Base-by-base conservation (phyloP, 495 filamentous ascomycete genomes). In the Aspergillus leporis region DNA sequence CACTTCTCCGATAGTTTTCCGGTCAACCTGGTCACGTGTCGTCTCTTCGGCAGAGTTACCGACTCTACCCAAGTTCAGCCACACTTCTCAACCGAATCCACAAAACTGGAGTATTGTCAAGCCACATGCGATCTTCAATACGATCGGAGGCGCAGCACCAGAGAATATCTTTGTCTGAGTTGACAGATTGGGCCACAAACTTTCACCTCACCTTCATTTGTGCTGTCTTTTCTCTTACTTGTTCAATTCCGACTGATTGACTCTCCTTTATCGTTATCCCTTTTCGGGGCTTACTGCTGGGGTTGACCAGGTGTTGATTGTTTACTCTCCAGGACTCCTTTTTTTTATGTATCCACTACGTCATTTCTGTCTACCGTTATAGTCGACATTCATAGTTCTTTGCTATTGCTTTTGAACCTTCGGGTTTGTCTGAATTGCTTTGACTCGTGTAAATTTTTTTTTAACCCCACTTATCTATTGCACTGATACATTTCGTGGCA, bases 181-280 rank as follows among this genome's bases (percentile, higher is more conserved):
- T 31, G 32, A 19, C 4, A 21, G 22, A 53, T 41, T 31, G 30
- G n/a, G 50, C 21, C 50, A 28, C 25, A 53, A 45, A 22, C 30
- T 53, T 22, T 22, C 32, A 25, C 32, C 32, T 54, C 36, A 23
- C 36, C 23, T 45, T 45, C 28, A 28, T 41, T 19, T 51, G n/a
- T 51, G 13, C 8, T 30, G 14, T 48, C 49, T 53, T 43, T 46
- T 19, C 9, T 63, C 66, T 50, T 53, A 16, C 19, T 25, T 14
- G 41, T 53, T 23, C 22, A 41, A 19, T 36, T 40, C 32, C 51
- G 32, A 53, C 51, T 10, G 32, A 16, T 53, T 19, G 14, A 55
- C 81, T 23, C 43, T 47, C 43, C 18, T 47, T n/a, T n/a, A 21
- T 43, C 16, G 18, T 23, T 23, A 23, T 21, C 21, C 43, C 7